These are phyloP conservation scores for Vitis amurensis DNA, from an alignment of 164 flowering plant genomes.

Conservation along the genomic window DNA sequence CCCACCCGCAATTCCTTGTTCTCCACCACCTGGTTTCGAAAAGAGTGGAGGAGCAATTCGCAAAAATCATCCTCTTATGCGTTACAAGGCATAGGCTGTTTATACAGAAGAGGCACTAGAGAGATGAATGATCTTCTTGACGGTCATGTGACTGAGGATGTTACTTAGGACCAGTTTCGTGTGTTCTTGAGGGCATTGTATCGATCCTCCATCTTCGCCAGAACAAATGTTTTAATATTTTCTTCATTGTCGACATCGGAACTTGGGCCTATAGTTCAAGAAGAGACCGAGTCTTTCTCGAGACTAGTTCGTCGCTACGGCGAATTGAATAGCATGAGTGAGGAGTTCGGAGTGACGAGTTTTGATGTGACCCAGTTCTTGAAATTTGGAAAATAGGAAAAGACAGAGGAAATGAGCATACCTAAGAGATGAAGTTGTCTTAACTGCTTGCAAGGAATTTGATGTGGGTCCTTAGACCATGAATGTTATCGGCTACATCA, in stretches of 20 bases:
- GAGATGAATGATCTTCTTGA: conserved; percentile 74
- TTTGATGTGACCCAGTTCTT: conserved; percentile 39
- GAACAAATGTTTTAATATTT: conserved; percentile 58
- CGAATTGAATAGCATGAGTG: conserved; percentile 9
- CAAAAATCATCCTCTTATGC: conserved; percentile 23
- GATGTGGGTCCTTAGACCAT: conserved; percentile 91
- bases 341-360: conserved; percentile 1
- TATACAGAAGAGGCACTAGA: conserved; percentile 60
- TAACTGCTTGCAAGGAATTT: too few relatives aligned
- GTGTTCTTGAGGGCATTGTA: conserved; percentile 53
- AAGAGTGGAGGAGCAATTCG: conserved; percentile 1
- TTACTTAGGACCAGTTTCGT: conserved; percentile 34
- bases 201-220: conserved; percentile 51
- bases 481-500: conserved; percentile 84
- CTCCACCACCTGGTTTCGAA: neutral
- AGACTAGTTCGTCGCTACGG: conserved; percentile 34
- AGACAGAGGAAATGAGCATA: conserved; percentile 17
- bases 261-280: conserved; percentile 29
- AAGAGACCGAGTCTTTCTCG: conserved; percentile 62
- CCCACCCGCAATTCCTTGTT: neutral
- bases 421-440: too few relatives aligned
- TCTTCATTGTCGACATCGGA: conserved; percentile 20
- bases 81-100: conserved; percentile 73
- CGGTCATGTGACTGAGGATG: conserved; percentile 52
- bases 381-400: conserved; percentile 20